Base-by-base conservation (phyloP, 306 rosid genomes). In the Prunus fruticosa region DNA sequence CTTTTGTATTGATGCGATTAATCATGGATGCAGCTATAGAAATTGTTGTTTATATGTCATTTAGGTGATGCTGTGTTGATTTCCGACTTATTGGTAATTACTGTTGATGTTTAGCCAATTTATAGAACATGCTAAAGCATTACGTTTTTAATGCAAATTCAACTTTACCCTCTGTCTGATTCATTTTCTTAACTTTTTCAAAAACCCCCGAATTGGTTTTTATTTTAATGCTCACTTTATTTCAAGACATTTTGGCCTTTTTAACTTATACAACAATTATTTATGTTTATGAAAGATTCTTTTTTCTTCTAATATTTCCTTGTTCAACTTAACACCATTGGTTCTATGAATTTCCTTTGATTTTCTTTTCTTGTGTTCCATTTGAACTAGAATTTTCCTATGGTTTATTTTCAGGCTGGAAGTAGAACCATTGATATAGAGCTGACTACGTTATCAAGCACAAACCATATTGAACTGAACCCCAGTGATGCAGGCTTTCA, bases 401-500 rank as follows among this genome's bases (percentile, higher is more conserved):
- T 56, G 38, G 71, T 67, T 81, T 73, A 71, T 65, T 82, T 80
- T 82, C 90, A 90, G 97, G 98, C 98, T 49, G 97, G 97, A 66
- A 92, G 96, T 75, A 86, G 98, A 88, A 90, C 88, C 14, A 83
- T 95, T 86, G 98, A 95, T 66, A 64, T 95, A 66, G 97, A 95
- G 90, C 81, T 95, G 78, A 95, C 98, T 30, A 95, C 97, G 11
- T 73, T 95, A 58, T 86, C 97, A 49, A 92, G 98, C 84, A 84
- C 92, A 67, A 83, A 92, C 82, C 98, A 95, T 73, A 89, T 89
- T 22, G 98, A 95, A 82, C 76, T 95, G 80, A 95, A 80, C 77
- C 97, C 98, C 38, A 88, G 97, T 53, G 98, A 95, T 82, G 98
- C 98, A 50, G 98, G 97, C 68, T 95, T 92, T 85, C 96, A 89